Evolutionary conservation across 805 yeast species (phyloP).

Genomic region (Wickerhamiella sorbophila): DNA sequence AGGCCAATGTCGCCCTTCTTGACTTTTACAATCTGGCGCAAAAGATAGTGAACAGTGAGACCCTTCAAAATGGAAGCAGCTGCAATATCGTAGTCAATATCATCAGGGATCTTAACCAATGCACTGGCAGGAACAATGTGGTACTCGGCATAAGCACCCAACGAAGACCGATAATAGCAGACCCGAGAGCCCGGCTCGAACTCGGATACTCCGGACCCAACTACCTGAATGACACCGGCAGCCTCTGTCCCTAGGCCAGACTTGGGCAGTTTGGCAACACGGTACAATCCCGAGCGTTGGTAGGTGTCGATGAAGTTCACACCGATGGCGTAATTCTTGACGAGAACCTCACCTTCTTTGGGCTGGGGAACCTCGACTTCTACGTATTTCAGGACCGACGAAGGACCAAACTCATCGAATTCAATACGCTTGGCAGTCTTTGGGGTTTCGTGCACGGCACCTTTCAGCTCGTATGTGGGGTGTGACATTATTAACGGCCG

Average conservation of each 20-base stretch:
- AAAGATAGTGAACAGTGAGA: constrained; percentile 62
- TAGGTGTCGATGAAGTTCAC: constrained; percentile 72
- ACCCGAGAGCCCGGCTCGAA: constrained; percentile 1
- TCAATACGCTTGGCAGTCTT: constrained; percentile 1
- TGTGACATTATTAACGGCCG: too few relatives aligned
- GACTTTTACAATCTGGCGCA: constrained; percentile 50
- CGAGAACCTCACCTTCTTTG: constrained; percentile 41
- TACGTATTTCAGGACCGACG: constrained; percentile 39
- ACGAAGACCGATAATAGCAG: neutral
- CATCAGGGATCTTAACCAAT: neutral
- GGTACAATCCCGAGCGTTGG: constrained; percentile 68
- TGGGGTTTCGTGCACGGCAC: neutral
- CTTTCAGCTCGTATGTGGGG: neutral
- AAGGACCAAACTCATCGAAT: constrained; percentile 41
- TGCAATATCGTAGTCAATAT: neutral
- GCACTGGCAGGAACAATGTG: constrained; percentile 7
- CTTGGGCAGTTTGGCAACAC: constrained; percentile 36
- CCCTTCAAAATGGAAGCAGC: constrained; percentile 43
- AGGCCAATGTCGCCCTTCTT: constrained; percentile 56
- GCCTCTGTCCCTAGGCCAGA: neutral
- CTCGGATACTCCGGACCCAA: neutral
- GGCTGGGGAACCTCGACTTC: constrained; percentile 22
- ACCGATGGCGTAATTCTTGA: constrained; percentile 68
- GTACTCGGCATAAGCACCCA: neutral
- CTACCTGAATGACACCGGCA: neutral